Percentiles rank a stretch among this genome's conserved stretches.
These are phyloP conservation scores for Xylaria scruposa DNA, from an alignment of 495 filamentous ascomycete species.

Conservation along the genomic window DNA sequence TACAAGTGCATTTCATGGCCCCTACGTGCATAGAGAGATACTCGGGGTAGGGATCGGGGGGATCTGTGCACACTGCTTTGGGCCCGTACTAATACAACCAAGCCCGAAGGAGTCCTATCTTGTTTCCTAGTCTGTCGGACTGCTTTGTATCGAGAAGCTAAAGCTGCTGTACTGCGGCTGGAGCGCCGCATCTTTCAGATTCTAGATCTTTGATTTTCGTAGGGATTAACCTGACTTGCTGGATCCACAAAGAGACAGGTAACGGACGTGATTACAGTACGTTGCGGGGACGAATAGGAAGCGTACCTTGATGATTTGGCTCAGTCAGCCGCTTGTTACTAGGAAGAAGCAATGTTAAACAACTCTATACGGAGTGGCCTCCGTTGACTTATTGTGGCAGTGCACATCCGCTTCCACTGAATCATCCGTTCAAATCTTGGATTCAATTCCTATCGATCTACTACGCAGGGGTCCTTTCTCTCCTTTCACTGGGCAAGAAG, in stretches of 20 bases:
- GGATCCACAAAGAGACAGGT: constrained; percentile 1
- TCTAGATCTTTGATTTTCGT: constrained; percentile 9
- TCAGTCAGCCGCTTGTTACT: background rate
- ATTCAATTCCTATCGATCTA: too few relatives aligned
- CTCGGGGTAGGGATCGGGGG: constrained; percentile 1
- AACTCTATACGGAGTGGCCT: too few relatives aligned
- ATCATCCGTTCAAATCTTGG: too few relatives aligned
- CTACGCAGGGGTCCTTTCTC: too few relatives aligned
- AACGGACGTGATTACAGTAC: constrained; percentile 6
- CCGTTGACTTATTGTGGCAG: too few relatives aligned
- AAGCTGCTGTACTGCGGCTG: background rate
- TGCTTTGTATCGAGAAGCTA: constrained; percentile 6
- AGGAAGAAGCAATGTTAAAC: too few relatives aligned
- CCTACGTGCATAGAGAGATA: background rate
- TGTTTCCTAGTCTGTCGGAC: constrained; percentile 24
- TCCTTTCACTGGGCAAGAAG: too few relatives aligned
- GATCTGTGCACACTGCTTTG: constrained; percentile 8
- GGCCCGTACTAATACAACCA: background rate
- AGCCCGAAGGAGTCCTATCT: constrained; percentile 5
- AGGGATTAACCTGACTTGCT: constrained; percentile 2
- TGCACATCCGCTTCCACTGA: too few relatives aligned
- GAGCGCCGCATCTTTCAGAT: background rate
- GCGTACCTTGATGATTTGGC: background rate
- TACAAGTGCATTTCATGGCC: constrained; percentile 1
- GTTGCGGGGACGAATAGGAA: constrained; percentile 22